Conservation (phyloP, 495 filamentous ascomycete genomes). For the Xylaria curta region DNA sequence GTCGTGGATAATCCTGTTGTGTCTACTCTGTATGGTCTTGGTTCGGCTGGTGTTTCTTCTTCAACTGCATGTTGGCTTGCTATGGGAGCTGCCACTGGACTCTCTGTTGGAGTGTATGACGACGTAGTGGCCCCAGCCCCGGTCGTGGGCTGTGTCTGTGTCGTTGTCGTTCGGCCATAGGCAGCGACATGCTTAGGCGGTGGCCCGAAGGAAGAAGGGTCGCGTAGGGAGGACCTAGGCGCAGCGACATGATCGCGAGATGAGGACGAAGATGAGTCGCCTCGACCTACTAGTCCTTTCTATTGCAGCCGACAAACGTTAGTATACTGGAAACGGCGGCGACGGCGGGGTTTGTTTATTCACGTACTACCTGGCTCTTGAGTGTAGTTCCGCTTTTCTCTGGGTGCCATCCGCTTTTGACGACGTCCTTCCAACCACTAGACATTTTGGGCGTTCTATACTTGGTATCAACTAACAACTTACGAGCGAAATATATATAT, state of each 20-base stretch:
- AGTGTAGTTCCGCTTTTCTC: conserved; percentile 47
- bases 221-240: conserved; percentile 79
- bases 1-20: conserved; percentile 73
- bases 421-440: conserved; percentile 45
- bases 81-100: not conserved
- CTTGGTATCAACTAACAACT: not conserved
- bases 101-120: not conserved
- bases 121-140: not conserved
- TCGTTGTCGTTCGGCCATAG: conserved; percentile 37
- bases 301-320: conserved; percentile 29
- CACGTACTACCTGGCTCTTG: conserved; percentile 51
- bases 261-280: conserved; percentile 38
- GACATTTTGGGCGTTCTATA: conserved; percentile 18
- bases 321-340: not conserved
- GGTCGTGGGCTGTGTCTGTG: conserved; percentile 40
- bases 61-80: conserved; percentile 22
- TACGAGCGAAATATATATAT: not conserved
- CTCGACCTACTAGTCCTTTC: conserved; percentile 51
- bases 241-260: conserved; percentile 56
- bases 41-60: conserved; percentile 47
- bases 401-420: conserved; percentile 53
- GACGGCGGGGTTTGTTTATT: not conserved
- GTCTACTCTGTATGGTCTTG: conserved; percentile 72
- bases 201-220: conserved; percentile 83
- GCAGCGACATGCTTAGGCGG: conserved; percentile 69